phyloP scores from a whole-genome alignment of 2,329 filamentous ascomycete species.

The Coleophoma cylindrospora region DNA sequence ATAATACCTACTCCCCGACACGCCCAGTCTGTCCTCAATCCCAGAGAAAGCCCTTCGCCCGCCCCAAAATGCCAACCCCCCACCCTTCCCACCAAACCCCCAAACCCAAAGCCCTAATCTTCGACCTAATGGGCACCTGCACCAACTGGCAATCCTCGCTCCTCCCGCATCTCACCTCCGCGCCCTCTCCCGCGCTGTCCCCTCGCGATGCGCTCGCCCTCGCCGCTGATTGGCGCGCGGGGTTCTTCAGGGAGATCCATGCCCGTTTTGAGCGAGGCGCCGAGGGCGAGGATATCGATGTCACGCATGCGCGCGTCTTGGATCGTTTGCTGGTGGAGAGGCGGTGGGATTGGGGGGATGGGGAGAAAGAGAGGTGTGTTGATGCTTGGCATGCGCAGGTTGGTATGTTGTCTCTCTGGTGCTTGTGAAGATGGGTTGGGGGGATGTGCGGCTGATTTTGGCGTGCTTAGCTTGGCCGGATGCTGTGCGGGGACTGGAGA shows the following conservation, averaged over 20 bases:
- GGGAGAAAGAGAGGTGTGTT: constrained; percentile 22
- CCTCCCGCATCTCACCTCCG: not conserved
- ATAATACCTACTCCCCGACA: too few relatives aligned
- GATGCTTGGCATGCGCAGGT: constrained; percentile 36
- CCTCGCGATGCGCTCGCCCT: constrained; percentile 17
- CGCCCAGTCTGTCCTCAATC: too few relatives aligned
- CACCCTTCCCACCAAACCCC: too few relatives aligned
- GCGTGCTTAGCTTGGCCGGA: too few relatives aligned
- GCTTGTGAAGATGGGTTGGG: too few relatives aligned
- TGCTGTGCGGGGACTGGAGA: too few relatives aligned
- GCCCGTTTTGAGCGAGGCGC: constrained; percentile 29
- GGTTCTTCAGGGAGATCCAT: constrained; percentile 41
- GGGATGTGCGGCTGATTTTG: too few relatives aligned
- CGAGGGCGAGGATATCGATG: constrained; percentile 44
- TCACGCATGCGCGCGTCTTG: constrained; percentile 39
- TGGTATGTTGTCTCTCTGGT: not conserved
- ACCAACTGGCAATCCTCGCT: not conserved
- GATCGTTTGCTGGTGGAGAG: constrained; percentile 28
- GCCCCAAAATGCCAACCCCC: too few relatives aligned
- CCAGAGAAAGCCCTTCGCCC: too few relatives aligned
- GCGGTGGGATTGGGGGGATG: not conserved
- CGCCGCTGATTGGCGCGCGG: constrained; percentile 44
- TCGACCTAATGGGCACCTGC: constrained; percentile 1
- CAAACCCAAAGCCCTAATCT: not conserved
- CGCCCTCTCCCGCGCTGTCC: not conserved